Percentiles rank a stretch among this genome's conserved stretches.
phyloP scores from a whole-genome alignment of 768 basidiomycete species.

The Rubroboletus pulcherrimus region DNA sequence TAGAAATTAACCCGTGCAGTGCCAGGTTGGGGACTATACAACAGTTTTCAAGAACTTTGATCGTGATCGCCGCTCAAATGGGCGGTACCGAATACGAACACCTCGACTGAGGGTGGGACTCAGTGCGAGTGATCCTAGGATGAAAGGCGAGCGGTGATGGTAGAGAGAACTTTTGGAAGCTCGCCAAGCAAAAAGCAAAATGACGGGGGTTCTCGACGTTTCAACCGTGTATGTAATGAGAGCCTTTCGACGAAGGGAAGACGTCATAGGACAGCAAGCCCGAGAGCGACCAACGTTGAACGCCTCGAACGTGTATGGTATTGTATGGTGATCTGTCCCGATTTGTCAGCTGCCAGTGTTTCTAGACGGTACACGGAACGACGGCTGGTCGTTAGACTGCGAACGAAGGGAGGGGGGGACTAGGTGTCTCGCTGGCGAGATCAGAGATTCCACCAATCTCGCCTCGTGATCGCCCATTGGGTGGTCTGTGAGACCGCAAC shows the following conservation, averaged over 20 bases:
- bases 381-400: neutral
- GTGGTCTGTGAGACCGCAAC: neutral
- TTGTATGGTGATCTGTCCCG: too few relatives aligned
- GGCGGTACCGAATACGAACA: neutral
- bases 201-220: neutral
- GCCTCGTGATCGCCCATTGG: neutral
- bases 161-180: neutral
- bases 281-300: neutral
- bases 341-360: neutral
- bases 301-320: neutral
- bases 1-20: too few relatives aligned
- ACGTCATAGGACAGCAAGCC: too few relatives aligned
- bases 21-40: neutral
- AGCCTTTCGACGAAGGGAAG: neutral
- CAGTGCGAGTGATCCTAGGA: neutral
- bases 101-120: neutral
- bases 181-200: neutral
- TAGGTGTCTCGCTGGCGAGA: neutral
- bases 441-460: neutral
- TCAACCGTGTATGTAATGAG: neutral
- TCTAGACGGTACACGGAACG: neutral
- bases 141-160: neutral
- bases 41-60: neutral
- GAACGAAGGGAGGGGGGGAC: too few relatives aligned
- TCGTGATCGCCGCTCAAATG: neutral